Percentiles rank a stretch among this genome's conserved stretches.
phyloP scores from a whole-genome alignment of 805 yeast genomes.

The Wickerhamomyces mucosus region DNA sequence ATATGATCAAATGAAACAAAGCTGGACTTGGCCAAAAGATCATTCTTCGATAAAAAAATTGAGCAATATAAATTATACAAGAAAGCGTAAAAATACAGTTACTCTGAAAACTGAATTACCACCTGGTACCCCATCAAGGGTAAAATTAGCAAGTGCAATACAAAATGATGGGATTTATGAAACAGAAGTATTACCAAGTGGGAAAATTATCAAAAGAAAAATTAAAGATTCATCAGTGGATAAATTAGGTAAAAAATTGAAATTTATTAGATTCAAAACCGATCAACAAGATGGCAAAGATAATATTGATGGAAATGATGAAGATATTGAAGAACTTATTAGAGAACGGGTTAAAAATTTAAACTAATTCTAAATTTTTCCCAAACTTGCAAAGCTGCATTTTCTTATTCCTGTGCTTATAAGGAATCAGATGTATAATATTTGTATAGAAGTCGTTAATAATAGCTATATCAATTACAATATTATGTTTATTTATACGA shows the following conservation, averaged over 20 bases:
- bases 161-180: constrained; percentile 26
- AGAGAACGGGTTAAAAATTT: constrained; percentile 34
- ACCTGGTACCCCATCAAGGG: constrained; percentile 35
- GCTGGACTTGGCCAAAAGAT: constrained; percentile 63
- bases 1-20: constrained; percentile 61
- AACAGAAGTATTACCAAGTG: constrained; percentile 65
- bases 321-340: constrained; percentile 46
- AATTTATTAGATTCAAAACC: no score
- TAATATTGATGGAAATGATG: constrained; percentile 20
- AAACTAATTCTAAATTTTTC: constrained; percentile 13
- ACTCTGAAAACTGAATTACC: constrained; percentile 34
- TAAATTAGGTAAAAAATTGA: constrained; percentile 29
- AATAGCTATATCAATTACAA: no score
- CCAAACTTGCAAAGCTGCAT: not conserved
- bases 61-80: constrained; percentile 5
- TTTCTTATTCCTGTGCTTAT: not conserved
- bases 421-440: no score
- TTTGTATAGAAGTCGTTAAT: no score
- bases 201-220: constrained; percentile 45
- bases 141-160: constrained; percentile 20
- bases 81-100: constrained; percentile 18
- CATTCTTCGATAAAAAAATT: constrained; percentile 21
- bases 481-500: no score
- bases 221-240: constrained; percentile 18
- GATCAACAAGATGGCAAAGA: constrained; percentile 19